Percentiles rank a stretch among this genome's conserved stretches.
phyloP scores from a whole-genome alignment of 1,139 yeast genomes.

The Lizanozyma gosingica region DNA sequence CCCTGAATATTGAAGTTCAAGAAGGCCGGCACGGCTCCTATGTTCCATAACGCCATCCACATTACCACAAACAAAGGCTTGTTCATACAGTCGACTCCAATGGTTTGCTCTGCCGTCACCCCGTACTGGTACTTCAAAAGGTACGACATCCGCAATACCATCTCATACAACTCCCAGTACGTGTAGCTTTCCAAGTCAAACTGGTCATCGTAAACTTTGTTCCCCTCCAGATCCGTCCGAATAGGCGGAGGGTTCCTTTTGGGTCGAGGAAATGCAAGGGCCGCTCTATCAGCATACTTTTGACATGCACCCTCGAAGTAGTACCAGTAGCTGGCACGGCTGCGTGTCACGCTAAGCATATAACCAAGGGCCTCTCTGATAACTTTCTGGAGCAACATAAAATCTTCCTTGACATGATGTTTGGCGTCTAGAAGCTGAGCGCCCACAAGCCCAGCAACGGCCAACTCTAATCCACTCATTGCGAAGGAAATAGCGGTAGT shows the following conservation, averaged over 20 bases:
- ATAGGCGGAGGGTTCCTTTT: conserved; percentile 22
- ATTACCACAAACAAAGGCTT: conserved; percentile 71
- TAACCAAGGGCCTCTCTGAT: conserved; percentile 25
- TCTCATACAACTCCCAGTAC: conserved; percentile 57
- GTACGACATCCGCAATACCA: conserved; percentile 56
- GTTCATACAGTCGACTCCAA: conserved; percentile 74
- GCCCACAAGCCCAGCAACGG: conserved; percentile 37
- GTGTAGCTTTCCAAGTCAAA: conserved; percentile 59
- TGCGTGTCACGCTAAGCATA: conserved; percentile 21
- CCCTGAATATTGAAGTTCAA: conserved; percentile 75
- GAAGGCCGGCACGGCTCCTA: conserved; percentile 87
- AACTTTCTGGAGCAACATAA: conserved; percentile 21
- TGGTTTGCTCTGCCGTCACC: conserved; percentile 56
- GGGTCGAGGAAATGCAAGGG: conserved; percentile 38
- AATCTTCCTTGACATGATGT: conserved; percentile 31
- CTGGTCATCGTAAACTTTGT: conserved; percentile 37
- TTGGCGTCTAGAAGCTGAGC: conserved; percentile 38
- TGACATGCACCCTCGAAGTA: conserved; percentile 25
- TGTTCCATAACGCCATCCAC: conserved; percentile 85
- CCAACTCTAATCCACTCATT: conserved; percentile 34
- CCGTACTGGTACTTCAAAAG: conserved; percentile 58
- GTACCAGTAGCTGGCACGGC: conserved; percentile 39
- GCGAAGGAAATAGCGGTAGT: too few relatives aligned
- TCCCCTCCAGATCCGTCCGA: conserved; percentile 22
- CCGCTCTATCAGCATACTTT: conserved; percentile 26